A percentile compares a stretch with the other conserved stretches of the same genome.
These are phyloP conservation scores for Zasmidium angulare DNA, from an alignment of 2,329 filamentous ascomycete species.

Conservation along the genomic window DNA sequence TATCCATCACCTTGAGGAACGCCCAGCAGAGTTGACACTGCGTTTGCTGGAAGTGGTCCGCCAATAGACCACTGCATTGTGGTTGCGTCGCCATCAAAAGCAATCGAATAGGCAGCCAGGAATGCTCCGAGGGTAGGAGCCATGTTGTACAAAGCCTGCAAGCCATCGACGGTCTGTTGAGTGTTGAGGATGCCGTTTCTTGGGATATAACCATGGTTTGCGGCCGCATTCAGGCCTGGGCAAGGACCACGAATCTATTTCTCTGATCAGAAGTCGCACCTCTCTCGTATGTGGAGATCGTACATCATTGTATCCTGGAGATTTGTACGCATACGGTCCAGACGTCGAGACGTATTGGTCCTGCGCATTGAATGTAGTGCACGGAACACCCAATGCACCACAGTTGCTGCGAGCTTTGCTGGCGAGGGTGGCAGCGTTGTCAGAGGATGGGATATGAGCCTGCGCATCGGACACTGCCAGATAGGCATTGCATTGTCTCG, in stretches of 20 bases:
- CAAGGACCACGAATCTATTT: constrained; percentile 22
- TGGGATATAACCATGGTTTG: constrained; percentile 26
- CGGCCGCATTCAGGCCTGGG: constrained; percentile 24
- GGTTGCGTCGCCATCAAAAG: constrained; percentile 17
- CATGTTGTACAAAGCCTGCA: constrained; percentile 16
- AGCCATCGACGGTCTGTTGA: constrained; percentile 25
- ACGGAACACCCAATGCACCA: constrained; percentile 8
- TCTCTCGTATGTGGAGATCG: too few relatives aligned
- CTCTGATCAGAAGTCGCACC: too few relatives aligned
- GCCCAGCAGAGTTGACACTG: constrained; percentile 11
- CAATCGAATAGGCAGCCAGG: constrained; percentile 31
- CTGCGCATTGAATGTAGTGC: constrained; percentile 10
- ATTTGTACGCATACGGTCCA: constrained; percentile 6
- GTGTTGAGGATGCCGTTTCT: constrained; percentile 25
- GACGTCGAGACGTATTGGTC: constrained; percentile 11
- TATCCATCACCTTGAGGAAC: constrained; percentile 23
- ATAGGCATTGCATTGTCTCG: constrained; percentile 4
- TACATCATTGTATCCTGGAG: constrained; percentile 10
- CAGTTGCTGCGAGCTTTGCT: constrained; percentile 13
- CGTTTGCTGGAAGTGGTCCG: constrained; percentile 18
- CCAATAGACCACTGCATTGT: constrained; percentile 29
- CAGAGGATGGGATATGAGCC: constrained; percentile 10
- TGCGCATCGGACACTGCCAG: constrained; percentile 5
- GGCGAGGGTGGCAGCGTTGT: constrained; percentile 6
- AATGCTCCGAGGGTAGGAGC: constrained; percentile 19